Evolutionary conservation across 2,329 filamentous ascomycete genomes (phyloP), one percentile per base, ranked within the genome.

Genomic region (Hortaea sp.): DNA sequence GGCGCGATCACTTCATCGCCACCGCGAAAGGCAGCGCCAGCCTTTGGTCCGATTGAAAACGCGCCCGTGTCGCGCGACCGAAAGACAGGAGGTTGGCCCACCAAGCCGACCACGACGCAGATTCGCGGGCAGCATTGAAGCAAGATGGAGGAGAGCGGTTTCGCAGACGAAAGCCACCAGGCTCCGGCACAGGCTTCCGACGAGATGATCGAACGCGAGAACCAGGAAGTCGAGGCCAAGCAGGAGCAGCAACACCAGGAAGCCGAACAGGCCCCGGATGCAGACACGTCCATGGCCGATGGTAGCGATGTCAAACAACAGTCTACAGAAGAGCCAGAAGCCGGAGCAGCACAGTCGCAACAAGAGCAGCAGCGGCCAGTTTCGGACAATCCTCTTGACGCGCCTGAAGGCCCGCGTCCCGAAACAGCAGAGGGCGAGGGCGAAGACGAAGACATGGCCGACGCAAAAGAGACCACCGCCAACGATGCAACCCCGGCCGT

Each of bases 401-500:
- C 51, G 34, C 51, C 59, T 60, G 34, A 66, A 88, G 85, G 82
- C 75, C 50, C 85, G 73, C n/a, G 55, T 29, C 53, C 64, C 13
- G 64, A 67, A 42, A 57, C 54, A 31, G 60, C 54, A 20, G 61
- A 62, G 32, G 57, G 55, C 10, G 59, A 39, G 27, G 55, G 47
- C 7, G 56, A 51, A 45, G 61, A 63, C 39, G 63, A 65, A 48
- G 64, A 66, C 34, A 65, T 90, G 85, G 82, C 76, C 48, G 85
- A 74, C n/a, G 63, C 69, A 12, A 78, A 79, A 53, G 68, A 61
- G 4, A n/a, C 7, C 9, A 9, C 7, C 2, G 43, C 27, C 28
- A 31, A 31, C 13, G 39, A 37, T 20, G 58, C 53, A 39, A 60
- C 56, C 13, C 53, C 57, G 30, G 57, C 58, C 5, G 53, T 49